These are phyloP conservation scores for Rugosomyces carneus DNA, from an alignment of 1,284 basidiomycete species.

Conservation along the genomic window DNA sequence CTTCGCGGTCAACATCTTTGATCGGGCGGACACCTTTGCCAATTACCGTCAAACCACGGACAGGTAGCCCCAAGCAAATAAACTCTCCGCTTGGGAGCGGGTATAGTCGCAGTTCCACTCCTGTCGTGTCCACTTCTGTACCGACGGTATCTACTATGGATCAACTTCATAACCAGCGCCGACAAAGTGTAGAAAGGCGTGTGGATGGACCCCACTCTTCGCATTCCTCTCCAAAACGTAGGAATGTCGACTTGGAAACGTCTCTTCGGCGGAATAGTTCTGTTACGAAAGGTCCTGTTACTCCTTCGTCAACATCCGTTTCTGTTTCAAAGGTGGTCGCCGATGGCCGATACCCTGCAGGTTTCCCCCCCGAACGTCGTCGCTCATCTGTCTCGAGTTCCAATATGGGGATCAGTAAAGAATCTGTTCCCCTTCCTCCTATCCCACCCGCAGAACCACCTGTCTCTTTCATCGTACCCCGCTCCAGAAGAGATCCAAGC, in stretches of 20 bases:
- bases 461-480: slow-evolving; percentile 22
- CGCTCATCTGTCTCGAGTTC: slow-evolving; percentile 22
- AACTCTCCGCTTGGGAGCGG: slow-evolving; percentile 30
- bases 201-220: slow-evolving; percentile 31
- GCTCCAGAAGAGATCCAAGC: slow-evolving; percentile 28
- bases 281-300: slow-evolving; percentile 38
- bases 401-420: slow-evolving; percentile 16
- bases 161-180: slow-evolving; percentile 37
- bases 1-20: slow-evolving; percentile 31
- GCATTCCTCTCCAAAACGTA: slow-evolving; percentile 56
- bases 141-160: slow-evolving; percentile 39
- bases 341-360: slow-evolving; percentile 22
- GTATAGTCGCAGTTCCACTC: slow-evolving; percentile 33
- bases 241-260: slow-evolving; percentile 48
- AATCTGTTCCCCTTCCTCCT: slow-evolving; percentile 12
- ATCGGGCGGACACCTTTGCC: slow-evolving; percentile 29
- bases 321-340: slow-evolving; percentile 26
- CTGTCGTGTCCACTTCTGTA: slow-evolving; percentile 32
- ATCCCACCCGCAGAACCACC: slow-evolving; percentile 23
- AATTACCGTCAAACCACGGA: slow-evolving; percentile 30
- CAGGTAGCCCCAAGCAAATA: slow-evolving; percentile 44
- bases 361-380: slow-evolving; percentile 16
- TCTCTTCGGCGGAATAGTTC: slow-evolving; percentile 36
- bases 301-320: slow-evolving; percentile 35
- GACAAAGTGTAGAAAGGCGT: slow-evolving; percentile 45